phyloP scores from a whole-genome alignment of 2,329 filamentous ascomycete genomes.

The Diaporthe capsici region DNA sequence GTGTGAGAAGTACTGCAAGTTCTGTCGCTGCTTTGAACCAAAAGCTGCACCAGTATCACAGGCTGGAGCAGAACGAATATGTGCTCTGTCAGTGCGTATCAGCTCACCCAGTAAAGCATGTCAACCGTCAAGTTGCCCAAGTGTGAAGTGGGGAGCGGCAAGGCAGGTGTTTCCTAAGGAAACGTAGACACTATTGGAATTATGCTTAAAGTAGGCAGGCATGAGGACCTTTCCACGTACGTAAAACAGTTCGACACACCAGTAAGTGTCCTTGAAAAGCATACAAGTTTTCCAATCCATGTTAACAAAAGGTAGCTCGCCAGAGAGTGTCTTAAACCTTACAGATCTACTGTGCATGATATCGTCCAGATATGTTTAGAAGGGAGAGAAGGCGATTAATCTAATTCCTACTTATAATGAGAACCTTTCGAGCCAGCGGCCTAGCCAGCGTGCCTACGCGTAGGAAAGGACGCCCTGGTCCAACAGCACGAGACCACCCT shows the following conservation, averaged over 20 bases:
- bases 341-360: not conserved
- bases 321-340: too few relatives aligned
- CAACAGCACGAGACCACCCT: constrained; percentile 59
- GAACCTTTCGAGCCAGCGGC: too few relatives aligned
- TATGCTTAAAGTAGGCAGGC: not conserved
- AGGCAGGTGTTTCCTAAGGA: not conserved
- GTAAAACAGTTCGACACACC: not conserved
- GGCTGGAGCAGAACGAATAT: not conserved
- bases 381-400: not conserved
- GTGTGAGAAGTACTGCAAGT: not conserved
- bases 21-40: not conserved
- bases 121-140: not conserved
- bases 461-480: constrained; percentile 21
- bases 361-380: not conserved
- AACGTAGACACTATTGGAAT: fast-evolving
- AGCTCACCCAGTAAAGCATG: not conserved
- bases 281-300: not conserved
- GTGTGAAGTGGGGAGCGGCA: too few relatives aligned
- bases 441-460: not conserved
- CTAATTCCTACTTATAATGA: not conserved
- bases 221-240: not conserved
- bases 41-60: not conserved
- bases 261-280: not conserved
- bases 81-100: not conserved
- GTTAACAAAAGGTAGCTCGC: not conserved